Conservation (phyloP, 257 asterid species). For the Cruciata laevipes region DNA sequence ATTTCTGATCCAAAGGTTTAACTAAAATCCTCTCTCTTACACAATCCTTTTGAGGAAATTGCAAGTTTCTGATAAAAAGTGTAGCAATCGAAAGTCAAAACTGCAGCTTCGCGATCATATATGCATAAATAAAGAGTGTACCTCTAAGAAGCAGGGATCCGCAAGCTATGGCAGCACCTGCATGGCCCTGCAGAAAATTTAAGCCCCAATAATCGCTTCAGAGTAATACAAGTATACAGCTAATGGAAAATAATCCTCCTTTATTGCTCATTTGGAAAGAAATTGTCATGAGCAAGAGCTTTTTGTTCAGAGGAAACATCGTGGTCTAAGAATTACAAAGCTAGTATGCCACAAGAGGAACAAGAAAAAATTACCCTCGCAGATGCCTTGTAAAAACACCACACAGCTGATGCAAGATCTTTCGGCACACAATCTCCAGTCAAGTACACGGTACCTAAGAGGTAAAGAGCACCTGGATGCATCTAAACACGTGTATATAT, state of each 20-base stretch:
- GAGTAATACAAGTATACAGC: no score
- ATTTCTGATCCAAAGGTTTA: no score
- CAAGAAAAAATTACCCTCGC: conserved; percentile 48
- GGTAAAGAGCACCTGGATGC: conserved; percentile 96
- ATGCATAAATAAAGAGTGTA: not conserved
- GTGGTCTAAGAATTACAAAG: not conserved
- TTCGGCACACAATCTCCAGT: conserved; percentile 88
- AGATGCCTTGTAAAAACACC: conserved; percentile 98
- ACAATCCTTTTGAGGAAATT: no score
- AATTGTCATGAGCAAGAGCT: not conserved
- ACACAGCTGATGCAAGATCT: conserved; percentile 76
- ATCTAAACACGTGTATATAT: conserved; percentile 32
- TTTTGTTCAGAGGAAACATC: not conserved
- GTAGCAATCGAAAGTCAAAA: not conserved
- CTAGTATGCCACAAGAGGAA: conserved; percentile 11
- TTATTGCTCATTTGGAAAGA: not conserved
- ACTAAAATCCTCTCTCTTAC: no score
- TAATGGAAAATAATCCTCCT: not conserved
- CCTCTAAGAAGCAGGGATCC: conserved; percentile 91
- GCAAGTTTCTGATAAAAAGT: not conserved
- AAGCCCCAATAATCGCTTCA: not conserved
- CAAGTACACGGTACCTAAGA: conserved; percentile 82
- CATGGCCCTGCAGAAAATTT: conserved; percentile 56
- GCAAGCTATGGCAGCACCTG: conserved; percentile 84
- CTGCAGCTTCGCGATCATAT: not conserved